Evolutionary conservation across 2,329 filamentous ascomycete genomes (phyloP), one percentile per base, ranked within the genome.

Genomic region (Aspergillus fumigatus): DNA sequence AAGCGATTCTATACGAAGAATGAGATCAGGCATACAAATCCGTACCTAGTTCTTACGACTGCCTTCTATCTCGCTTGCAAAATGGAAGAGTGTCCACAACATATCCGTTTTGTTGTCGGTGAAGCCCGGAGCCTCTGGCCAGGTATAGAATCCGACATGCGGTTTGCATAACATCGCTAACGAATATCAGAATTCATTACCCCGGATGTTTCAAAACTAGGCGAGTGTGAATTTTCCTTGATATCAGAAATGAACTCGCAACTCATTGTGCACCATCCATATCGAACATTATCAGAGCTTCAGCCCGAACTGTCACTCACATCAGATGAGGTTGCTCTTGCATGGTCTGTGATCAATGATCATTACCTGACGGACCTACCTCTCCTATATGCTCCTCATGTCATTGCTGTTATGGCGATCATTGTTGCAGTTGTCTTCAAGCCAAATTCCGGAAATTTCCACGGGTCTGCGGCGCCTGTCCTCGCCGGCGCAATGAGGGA

Each of bases 81-180:
- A 77, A 96, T 96, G 85, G 94, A 99, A 73, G 94, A 99, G 74
- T 92, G 88, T 51, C 94, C 94, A 2, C 93, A 97, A 73, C 94
- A 99, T 73, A 97, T 99, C 67, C 85, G 94, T 29, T 84, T 96
- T 61, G 88, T 99, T 57, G 87, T 94, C 10, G 88, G 86, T 49
- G 94, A 99, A 73, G 91, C 92, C 3, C 86, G 91, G 35, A 84
- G 88, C 56, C 82, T 95, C 58, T 96, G 91, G 90, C 87, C 90
- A 67, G 84, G 85, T 84, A 78, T 50, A 63, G 45, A 27, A 21
- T 32, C 54, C 48, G 50, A 45, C 52, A 50, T 27, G 49, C 26
- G 43, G 27, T 48, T 43, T 23, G n/a, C 19, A 35, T 48, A 25
- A 23, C 41, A 11, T 49, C 23, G 23, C 63, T 68, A 53, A 73